Base-by-base conservation (phyloP, 2,329 filamentous ascomycete genomes). In the Nannizzia gypsea region DNA sequence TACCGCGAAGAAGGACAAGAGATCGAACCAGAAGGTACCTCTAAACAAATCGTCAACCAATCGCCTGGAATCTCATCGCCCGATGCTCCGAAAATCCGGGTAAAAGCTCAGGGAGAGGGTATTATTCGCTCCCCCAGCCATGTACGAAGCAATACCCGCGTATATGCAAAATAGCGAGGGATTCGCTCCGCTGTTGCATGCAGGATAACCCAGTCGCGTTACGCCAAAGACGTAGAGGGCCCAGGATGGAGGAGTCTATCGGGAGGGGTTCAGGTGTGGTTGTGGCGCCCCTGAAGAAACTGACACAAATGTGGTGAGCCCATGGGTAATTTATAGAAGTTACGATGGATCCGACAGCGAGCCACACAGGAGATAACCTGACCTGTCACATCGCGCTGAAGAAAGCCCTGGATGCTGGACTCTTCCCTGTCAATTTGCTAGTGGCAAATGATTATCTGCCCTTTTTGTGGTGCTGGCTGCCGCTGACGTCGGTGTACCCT, bases 221-320 rank as follows among this genome's bases (percentile, higher is more conserved):
- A 52, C 48, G 48, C 48, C 48, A 52, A 28, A 52, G 48, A 52
- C 48, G 48, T 52, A 26, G 48, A 2, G 48, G 22, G 26, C 48
- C 48, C 48, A 52, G 48, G 26, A 31, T 52, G 22, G 48, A 36
- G 31, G 31, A 36, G 31, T 36, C 31, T 36, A 36, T 36, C 31
- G 31, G 22, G 48, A 52, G 48, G 48, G 48, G 48, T 52, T 52
- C 48, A 52, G 48, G 48, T 52, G 22, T 15, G 48, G 48, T 52
- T 52, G 48, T 52, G 48, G 48, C 48, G 48, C 22, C 22, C 48
- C 13, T 31, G 48, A 26, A 52, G 48, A 31, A 24, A 52, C 13
- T 52, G 48, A 52, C 48, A 52, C 48, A 52, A 31, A n/a, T 52
- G 48, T 52, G 48, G 48, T 52, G 48, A 52, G 48, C 48, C 38